phyloP scores from a whole-genome alignment of 140 eudicot genomes.

The Cichorium intybus region DNA sequence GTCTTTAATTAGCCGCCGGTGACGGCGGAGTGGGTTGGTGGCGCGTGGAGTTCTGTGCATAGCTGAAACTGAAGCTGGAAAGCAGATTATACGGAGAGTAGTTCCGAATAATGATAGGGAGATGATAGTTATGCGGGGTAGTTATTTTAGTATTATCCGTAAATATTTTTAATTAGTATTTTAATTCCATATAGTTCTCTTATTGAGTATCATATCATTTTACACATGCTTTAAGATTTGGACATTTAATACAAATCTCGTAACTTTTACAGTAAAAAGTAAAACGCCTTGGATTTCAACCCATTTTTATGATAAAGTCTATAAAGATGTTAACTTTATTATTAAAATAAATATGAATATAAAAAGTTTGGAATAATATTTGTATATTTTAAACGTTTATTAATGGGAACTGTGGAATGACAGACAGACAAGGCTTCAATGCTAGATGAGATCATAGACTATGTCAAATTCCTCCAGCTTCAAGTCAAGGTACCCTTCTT shows the following conservation, averaged over 20 bases:
- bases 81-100: constrained; percentile 37
- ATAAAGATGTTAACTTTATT: background rate
- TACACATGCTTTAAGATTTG: constrained; percentile 10
- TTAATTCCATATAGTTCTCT: background rate
- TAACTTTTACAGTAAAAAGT: background rate
- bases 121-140: constrained; percentile 20
- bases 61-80: constrained; percentile 38
- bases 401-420: constrained; percentile 41
- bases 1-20: background rate
- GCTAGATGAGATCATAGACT: constrained; percentile 99
- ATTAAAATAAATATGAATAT: constrained; percentile 5
- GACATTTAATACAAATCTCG: background rate
- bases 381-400: background rate
- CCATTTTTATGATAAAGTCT: background rate
- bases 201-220: background rate
- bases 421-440: constrained; percentile 99
- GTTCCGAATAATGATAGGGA: constrained; percentile 21
- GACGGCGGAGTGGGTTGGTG: constrained; percentile 19
- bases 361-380: constrained; percentile 3
- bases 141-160: constrained; percentile 25
- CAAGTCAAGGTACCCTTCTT: constrained; percentile 83
- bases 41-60: constrained; percentile 37
- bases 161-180: constrained; percentile 9
- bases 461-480: constrained; percentile 96
- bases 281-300: background rate